A percentile compares a stretch with the other conserved stretches of the same genome.
Evolutionary conservation across 169 alveolate species (phyloP).

Genomic region (Neospora caninum): DNA sequence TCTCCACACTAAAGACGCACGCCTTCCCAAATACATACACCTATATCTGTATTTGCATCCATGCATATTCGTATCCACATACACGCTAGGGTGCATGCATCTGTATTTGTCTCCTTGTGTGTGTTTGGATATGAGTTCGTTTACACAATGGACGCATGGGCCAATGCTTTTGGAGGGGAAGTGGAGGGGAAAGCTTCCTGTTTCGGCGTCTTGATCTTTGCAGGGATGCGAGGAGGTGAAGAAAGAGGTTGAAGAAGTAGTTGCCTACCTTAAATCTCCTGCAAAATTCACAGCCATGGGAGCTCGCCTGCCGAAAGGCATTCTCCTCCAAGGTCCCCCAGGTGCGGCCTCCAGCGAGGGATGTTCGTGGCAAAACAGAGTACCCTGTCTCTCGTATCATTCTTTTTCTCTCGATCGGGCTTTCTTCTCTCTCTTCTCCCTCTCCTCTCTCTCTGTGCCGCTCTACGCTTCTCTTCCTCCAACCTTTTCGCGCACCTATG

Average conservation of each 20-base stretch:
- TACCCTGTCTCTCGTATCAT: not conserved
- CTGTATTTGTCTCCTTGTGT: not conserved
- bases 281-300: conserved; percentile 91
- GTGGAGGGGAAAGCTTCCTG: not conserved
- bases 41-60: not conserved
- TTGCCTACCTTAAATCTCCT: conserved; percentile 93
- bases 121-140: no score
- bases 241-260: conserved; percentile 94
- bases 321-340: conserved; percentile 97
- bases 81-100: no score
- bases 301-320: conserved; percentile 97
- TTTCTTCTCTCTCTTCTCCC: no score
- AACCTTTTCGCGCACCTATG: not conserved
- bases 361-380: no score
- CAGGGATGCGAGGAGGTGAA: conserved; percentile 93
- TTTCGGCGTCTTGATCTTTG: not conserved
- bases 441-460: no score
- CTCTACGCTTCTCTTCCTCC: not conserved
- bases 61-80: not conserved
- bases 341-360: no score
- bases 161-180: no score
- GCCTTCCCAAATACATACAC: not conserved
- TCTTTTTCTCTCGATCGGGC: not conserved
- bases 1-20: no score
- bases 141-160: no score